Percentiles rank a stretch among this genome's conserved stretches.
Evolutionary conservation across 2,329 filamentous ascomycete genomes (phyloP).

Genomic region (Rhexocercosporidium sp.): DNA sequence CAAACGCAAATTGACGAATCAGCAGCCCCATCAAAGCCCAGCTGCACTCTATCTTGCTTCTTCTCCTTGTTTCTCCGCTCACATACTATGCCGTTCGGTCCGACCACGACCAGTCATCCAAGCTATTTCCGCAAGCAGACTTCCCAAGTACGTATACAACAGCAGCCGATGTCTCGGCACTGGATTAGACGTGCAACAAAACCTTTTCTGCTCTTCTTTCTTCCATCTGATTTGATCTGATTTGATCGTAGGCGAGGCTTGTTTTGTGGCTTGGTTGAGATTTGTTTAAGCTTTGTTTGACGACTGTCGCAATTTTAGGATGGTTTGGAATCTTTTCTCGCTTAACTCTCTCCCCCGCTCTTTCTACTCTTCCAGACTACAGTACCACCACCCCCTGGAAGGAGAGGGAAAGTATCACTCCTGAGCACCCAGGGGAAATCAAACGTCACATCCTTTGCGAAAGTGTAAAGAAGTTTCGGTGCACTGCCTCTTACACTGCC

Average conservation of each 20-base stretch:
- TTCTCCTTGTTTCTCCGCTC: not conserved
- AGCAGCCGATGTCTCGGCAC: not conserved
- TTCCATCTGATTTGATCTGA: not conserved
- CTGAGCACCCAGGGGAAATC: too few relatives aligned
- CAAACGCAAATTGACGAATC: not conserved
- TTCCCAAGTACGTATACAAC: not conserved
- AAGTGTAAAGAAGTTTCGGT: not conserved
- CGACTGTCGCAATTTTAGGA: not conserved
- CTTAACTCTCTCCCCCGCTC: not conserved
- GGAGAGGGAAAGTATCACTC: not conserved
- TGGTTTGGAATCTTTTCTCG: slow-evolving; percentile 1
- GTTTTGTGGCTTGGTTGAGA: not conserved
- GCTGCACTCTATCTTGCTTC: not conserved
- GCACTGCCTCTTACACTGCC: not conserved
- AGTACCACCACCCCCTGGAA: not conserved
- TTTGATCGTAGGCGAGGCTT: not conserved
- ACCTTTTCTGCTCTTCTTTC: not conserved
- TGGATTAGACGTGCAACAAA: slow-evolving; percentile 13
- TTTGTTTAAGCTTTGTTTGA: slow-evolving; percentile 10
- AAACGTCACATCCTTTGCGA: too few relatives aligned
- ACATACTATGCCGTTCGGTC: not conserved
- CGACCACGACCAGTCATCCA: not conserved
- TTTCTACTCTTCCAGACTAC: not conserved
- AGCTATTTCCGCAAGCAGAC: not conserved
- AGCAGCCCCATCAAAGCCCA: not conserved